Conservation (phyloP, 2,329 filamentous ascomycete genomes). For the Aotearoamyces nothofagi region DNA sequence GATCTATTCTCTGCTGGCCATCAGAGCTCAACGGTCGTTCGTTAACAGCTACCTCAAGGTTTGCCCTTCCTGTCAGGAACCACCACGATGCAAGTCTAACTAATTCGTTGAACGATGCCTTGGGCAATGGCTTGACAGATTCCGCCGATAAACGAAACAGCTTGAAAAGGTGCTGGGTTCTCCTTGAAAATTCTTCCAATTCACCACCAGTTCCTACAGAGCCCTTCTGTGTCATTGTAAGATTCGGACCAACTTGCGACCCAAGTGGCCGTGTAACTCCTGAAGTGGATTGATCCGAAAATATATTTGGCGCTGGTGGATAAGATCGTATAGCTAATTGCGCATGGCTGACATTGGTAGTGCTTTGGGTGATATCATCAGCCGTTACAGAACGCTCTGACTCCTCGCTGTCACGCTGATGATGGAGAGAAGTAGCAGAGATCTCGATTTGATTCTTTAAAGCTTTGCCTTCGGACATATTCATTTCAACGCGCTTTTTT, state of each 20-base stretch:
- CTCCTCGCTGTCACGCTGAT: no score
- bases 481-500: constrained; percentile 7
- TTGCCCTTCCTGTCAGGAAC: constrained; percentile 70
- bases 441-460: constrained; percentile 7
- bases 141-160: constrained; percentile 70
- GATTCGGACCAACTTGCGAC: no score
- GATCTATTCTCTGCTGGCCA: constrained; percentile 36
- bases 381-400: no score
- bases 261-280: not conserved
- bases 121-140: constrained; percentile 47
- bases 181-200: constrained; percentile 50
- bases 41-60: constrained; percentile 57
- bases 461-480: constrained; percentile 20
- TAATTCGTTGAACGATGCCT: constrained; percentile 50
- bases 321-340: not conserved
- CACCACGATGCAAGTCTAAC: constrained; percentile 70
- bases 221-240: constrained; percentile 3
- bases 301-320: not conserved
- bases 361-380: no score
- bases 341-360: constrained; percentile 1
- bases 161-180: constrained; percentile 59
- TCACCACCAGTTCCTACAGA: constrained; percentile 44
- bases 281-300: not conserved
- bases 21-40: constrained; percentile 38
- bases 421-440: constrained; percentile 5